Evolutionary conservation across 345 rosid species (phyloP), one percentile per base, ranked within the genome.

Genomic region (Sapria himalayana): DNA sequence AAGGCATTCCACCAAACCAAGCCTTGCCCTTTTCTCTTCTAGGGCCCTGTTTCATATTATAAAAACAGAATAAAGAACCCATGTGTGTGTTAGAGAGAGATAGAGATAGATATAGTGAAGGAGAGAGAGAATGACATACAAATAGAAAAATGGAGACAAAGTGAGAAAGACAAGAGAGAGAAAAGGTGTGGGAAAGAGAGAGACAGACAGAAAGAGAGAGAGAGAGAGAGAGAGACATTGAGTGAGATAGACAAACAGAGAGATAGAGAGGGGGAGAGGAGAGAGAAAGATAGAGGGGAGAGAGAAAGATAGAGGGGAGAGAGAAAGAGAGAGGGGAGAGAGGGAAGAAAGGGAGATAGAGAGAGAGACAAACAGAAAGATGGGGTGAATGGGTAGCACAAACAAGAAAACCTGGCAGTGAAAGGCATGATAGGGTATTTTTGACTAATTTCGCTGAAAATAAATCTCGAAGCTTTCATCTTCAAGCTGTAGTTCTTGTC

Each of bases 381-480:
- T 19, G 9, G 25, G 20, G 35, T 7, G 0, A 35, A 50, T 25
- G 24, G 22, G 3, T 4, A 19, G 29, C 0, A 12, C 4, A 9
- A 20, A n/a, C 27, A 27, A 19, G 13, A 12, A 15, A 17, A 91
- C 96, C 99, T 78, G 23, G 99, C 92, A 35, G 73, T 55, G 60
- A 91, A 84, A 15, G 96, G 96, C 84, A 91, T 70, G 44, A 66
- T 72, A 3, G 89, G 76, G 33, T 69, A 80, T 24, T 66, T 84
- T 59, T 84, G 82, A 36, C 41, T 77, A 39, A 91, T 77, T 63
- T 91, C 99, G 46, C 95, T 84, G 62, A 84, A 69, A 54, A 80
- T 80, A 65, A 91, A 91, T 61, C 99, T 69, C 43, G 99, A 91
- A 31, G 99, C 81, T 66, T 84, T 91, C 99, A 91, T 80, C 53